Base-by-base conservation (phyloP, 148 eudicot genomes). In the Silene uniflora region DNA sequence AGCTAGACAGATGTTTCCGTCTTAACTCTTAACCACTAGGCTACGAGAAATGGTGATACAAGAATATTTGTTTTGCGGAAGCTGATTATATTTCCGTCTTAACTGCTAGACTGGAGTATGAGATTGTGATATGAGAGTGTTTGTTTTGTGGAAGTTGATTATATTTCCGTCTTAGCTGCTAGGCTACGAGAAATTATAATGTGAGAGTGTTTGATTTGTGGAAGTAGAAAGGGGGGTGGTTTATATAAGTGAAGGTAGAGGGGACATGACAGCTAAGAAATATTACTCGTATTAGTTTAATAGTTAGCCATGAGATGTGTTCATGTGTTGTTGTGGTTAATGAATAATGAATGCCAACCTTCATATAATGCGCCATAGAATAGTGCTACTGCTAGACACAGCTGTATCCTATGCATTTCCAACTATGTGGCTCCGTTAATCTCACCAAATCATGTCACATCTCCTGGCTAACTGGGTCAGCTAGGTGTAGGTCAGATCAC, bases 241-340 rank as follows among this genome's bases (percentile, higher is more conserved):
- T 67, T 39, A 39, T 67, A 17, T 32, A 39, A 9, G 22, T 13
- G 5, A 67, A 42, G 5, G 1, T 22, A 39, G 24, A 25, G 18
- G 73, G 61, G 56, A 71, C 62, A 71, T 14, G 73, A 71, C 73
- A 71, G 59, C 73, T 71, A 71, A 47, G 29, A 69, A 16, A 8
- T 2, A 16, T 44, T 23, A 23, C 11, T 39, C 44, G 56, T 52
- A 52, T 52, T 52, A 52, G 56, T 52, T 12, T 7, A 52, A 12
- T 71, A 25, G 39, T 46, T 4, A 6, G 12, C 16, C 59, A 69
- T 23, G 35, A 0, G 2, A 71, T 71, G 73, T 71, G 73, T 55
- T 5, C 19, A 12, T 5, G 61, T 14, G 19, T 49, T 49, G 60
- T 71, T 49, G 44, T 62, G 39, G 1, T 52, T 16, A 71, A 71